Evolutionary conservation across 2,329 filamentous ascomycete species (phyloP), one percentile per base, ranked within the genome.

Genomic region (Ascosphaera pollenicola): DNA sequence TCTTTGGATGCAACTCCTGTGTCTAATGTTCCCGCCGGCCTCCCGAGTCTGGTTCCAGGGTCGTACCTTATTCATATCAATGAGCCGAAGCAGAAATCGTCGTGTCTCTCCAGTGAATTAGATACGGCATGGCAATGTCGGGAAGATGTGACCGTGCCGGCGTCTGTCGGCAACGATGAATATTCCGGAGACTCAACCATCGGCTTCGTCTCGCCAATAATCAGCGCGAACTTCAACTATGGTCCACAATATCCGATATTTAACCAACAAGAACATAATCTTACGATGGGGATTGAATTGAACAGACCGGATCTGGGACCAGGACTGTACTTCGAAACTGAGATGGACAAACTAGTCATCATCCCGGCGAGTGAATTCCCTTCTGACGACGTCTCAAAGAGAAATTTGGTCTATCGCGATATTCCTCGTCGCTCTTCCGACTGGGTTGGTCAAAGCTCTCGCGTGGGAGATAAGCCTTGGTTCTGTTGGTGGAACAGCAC

Each of bases 401-500:
- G 21, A 24, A 41, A 50, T 31, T 30, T 41, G 8, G 35, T 16
- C 13, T 17, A 19, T 17, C 41, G 42, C 11, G 30, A 40, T 5
- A 24, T 24, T 5, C 5, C 21, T 24, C 21, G 21, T 24, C 21
- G 21, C 21, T 24, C 21, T 24, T 10, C 21, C 5, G 21, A 24
- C 10, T 24, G 21, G 21, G 21, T 24, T 24, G 21, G 21, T 10
- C 21, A 24, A 10, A 24, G 21, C 10, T 24, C 21, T 24, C 21
- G 21, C 21, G 61, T 64, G n/a, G 69, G 70, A 7, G 70, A 77
- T 28, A 64, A 63, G 42, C 73, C 74, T 2, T 80, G 74, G 74
- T 75, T 72, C 48, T 80, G 75, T 53, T 70, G 68, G 51, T 80
- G 73, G 73, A 79, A 79, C 49, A 59, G 62, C 11, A 79, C 75